These are phyloP conservation scores for Kazachstania sp. DNA, from an alignment of 1,139 yeast genomes.

Conservation along the genomic window DNA sequence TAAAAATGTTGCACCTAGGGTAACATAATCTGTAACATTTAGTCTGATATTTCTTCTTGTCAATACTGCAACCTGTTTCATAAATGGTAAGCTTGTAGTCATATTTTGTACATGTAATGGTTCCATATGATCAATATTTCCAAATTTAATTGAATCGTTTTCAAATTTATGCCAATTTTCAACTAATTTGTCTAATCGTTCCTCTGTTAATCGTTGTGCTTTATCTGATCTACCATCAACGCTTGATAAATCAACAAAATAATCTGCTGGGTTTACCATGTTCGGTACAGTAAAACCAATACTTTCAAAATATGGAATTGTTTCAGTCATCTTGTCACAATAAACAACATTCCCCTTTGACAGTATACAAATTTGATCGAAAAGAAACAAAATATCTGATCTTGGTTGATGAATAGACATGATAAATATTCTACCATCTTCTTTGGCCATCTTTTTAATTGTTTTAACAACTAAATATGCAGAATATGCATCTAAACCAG, in stretches of 20 bases:
- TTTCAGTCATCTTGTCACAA: constrained; percentile 43
- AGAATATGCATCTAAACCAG: constrained; percentile 76
- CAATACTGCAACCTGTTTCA: constrained; percentile 47
- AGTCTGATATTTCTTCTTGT: constrained; percentile 48
- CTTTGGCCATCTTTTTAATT: constrained; percentile 46
- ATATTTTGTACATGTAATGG: constrained; percentile 17
- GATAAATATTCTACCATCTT: constrained; percentile 62
- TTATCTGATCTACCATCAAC: constrained; percentile 49
- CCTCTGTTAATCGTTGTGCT: constrained; percentile 30
- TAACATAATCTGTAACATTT: constrained; percentile 51
- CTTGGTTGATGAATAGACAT: constrained; percentile 82
- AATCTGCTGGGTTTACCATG: constrained; percentile 52
- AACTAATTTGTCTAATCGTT: constrained; percentile 41
- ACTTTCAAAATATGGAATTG: constrained; percentile 44
- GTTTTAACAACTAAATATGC: constrained; percentile 60
- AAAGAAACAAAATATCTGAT: constrained; percentile 59
- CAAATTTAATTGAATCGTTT: constrained; percentile 13
- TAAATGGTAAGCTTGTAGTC: constrained; percentile 32
- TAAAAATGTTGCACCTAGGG: constrained; percentile 44
- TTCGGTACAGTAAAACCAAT: constrained; percentile 42
- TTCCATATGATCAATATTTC: constrained; percentile 4
- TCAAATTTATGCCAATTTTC: constrained; percentile 40
- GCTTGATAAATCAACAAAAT: constrained; percentile 60
- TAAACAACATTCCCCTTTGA: constrained; percentile 58
- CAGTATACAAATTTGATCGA: constrained; percentile 64